Evolutionary conservation across 768 basidiomycete species (phyloP).

Genomic region (Tulasnella sp.): DNA sequence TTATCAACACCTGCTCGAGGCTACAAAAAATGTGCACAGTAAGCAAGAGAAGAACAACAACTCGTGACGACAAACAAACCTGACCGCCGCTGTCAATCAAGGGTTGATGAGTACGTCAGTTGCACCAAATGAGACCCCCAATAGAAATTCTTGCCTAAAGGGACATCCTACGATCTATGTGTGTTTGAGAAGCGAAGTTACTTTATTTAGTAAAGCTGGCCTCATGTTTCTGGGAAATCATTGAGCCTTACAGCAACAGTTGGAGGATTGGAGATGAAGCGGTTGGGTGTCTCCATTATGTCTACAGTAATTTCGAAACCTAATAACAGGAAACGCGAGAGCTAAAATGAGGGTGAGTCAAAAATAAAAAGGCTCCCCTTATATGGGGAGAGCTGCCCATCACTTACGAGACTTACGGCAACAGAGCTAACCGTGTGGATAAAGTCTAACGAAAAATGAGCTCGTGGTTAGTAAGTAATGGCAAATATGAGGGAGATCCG

Average conservation of each 20-base stretch:
- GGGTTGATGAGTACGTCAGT: neutral
- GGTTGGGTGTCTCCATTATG: no score
- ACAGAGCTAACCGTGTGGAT: no score
- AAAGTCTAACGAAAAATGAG: no score
- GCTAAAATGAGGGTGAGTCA: no score
- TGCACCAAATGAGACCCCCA: neutral
- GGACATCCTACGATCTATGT: conserved; percentile 93
- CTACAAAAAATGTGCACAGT: conserved; percentile 28
- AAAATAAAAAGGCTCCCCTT: no score
- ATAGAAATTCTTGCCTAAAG: conserved; percentile 54
- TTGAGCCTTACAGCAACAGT: conserved; percentile 50
- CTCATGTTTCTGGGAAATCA: conserved; percentile 14
- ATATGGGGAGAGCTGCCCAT: no score
- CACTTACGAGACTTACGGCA: no score
- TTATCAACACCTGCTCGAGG: conserved; percentile 69
- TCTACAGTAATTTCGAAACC: no score
- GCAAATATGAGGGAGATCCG: no score
- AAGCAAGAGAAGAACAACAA: neutral
- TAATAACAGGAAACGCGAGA: no score
- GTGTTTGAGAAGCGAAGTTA: no score
- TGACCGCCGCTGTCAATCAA: conserved; percentile 23
- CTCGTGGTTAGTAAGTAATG: no score
- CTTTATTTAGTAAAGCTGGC: neutral
- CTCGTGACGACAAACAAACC: conserved; percentile 13
- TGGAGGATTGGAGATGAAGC: conserved; percentile 54